Conservation (phyloP, 78 protist genomes). For the Anaeramoeba flamelloides region DNA sequence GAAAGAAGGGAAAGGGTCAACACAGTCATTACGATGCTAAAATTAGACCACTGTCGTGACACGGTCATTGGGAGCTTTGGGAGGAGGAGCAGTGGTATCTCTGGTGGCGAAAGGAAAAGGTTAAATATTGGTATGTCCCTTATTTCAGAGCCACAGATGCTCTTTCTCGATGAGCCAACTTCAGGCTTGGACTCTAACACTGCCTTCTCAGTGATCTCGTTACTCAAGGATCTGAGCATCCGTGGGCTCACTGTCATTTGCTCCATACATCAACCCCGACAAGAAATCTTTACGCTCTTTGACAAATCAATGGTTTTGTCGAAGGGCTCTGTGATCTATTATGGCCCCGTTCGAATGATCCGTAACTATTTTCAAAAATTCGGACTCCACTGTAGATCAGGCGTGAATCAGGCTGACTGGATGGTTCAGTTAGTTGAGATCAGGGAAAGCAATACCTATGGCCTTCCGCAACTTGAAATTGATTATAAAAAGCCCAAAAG, state of each 20-base stretch:
- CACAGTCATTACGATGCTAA: background rate
- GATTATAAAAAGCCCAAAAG: too few species aligned
- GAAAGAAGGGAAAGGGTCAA: background rate
- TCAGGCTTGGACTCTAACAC: slow-evolving; percentile 4
- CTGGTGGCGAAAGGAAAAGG: slow-evolving; percentile 26
- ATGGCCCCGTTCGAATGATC: background rate
- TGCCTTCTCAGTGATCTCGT: background rate
- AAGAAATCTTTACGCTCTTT: slow-evolving; percentile 7
- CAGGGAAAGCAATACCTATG: too few species aligned
- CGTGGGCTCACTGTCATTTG: background rate
- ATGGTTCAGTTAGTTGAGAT: too few species aligned
- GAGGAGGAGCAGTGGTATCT: background rate
- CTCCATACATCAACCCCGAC: slow-evolving; percentile 34
- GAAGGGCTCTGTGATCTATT: slow-evolving; percentile 9
- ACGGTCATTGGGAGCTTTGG: background rate
- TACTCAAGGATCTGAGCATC: background rate
- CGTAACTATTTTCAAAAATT: background rate
- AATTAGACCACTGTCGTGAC: slow-evolving; percentile 5
- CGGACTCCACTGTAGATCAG: slow-evolving; percentile 7
- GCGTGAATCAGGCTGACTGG: slow-evolving; percentile 25
- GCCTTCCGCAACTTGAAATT: slow-evolving; percentile 21
- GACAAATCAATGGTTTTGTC: slow-evolving; percentile 17
- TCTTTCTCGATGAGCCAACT: slow-evolving; percentile 16
- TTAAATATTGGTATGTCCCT: background rate
- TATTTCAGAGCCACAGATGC: background rate